These are phyloP conservation scores for Stachybotrys chlorohalonatus DNA, from an alignment of 2,329 filamentous ascomycete species.

Conservation along the genomic window DNA sequence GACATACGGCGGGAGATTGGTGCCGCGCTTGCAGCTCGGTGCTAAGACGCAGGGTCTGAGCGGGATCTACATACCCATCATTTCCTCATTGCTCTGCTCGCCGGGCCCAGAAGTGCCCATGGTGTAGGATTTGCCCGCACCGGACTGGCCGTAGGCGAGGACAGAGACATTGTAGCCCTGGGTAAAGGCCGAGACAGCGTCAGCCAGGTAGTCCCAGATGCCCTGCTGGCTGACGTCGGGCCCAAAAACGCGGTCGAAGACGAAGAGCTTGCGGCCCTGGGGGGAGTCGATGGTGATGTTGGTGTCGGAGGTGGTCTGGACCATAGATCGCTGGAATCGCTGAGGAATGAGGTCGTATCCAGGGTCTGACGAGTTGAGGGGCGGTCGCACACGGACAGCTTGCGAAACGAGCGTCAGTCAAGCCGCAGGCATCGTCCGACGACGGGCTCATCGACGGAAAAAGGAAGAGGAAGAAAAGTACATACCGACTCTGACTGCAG, in stretches of 20 bases:
- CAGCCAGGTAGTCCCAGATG: constrained; percentile 86
- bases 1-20: background rate
- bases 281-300: constrained; percentile 83
- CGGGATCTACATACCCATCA: constrained; percentile 60
- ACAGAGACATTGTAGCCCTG: constrained; percentile 99
- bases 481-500: constrained; percentile 93
- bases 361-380: constrained; percentile 73
- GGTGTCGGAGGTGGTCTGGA: constrained; percentile 79
- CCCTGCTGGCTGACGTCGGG: constrained; percentile 79
- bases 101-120: constrained; percentile 90
- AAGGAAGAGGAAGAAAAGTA: constrained; percentile 18
- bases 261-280: constrained; percentile 87
- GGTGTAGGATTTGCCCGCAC: constrained; percentile 95
- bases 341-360: constrained; percentile 93
- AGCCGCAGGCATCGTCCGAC: background rate
- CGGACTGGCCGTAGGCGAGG: constrained; percentile 93
- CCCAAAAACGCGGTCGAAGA: constrained; percentile 91
- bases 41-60: background rate
- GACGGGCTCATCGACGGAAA: constrained; percentile 1
- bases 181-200: constrained; percentile 82
- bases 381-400: constrained; percentile 91
- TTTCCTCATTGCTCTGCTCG: constrained; percentile 61
- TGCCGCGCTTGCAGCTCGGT: background rate
- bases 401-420: constrained; percentile 4
- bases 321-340: constrained; percentile 86